phyloP scores from a whole-genome alignment of 306 rosid genomes.

The Sophora flavescens region DNA sequence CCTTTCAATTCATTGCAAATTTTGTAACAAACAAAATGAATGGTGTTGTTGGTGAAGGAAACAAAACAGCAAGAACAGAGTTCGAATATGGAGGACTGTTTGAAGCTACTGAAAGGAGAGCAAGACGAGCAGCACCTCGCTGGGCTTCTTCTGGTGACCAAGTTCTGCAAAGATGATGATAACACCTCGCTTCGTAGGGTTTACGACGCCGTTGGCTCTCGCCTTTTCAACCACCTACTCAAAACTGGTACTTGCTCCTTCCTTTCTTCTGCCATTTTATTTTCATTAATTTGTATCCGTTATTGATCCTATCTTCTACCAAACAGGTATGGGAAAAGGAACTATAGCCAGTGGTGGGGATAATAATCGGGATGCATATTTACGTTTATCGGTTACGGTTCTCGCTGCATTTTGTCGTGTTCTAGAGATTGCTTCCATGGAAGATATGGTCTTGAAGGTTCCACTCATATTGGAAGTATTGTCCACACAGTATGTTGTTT shows the following conservation, averaged over 20 bases:
- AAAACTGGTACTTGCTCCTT: slow-evolving; percentile 64
- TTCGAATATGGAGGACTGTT: too few relatives aligned
- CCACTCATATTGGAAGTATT: slow-evolving; percentile 70
- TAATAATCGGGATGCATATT: too few relatives aligned
- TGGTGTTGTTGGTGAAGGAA: slow-evolving; percentile 50
- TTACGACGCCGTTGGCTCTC: slow-evolving; percentile 74
- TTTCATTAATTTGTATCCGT: too few relatives aligned
- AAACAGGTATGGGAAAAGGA: too few relatives aligned
- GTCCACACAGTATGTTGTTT: slow-evolving; percentile 66
- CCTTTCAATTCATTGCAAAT: background rate
- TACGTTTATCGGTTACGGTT: too few relatives aligned
- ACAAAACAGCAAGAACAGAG: slow-evolving; percentile 49
- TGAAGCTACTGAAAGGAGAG: slow-evolving; percentile 89
- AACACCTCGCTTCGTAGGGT: slow-evolving; percentile 68
- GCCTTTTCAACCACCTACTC: slow-evolving; percentile 80
- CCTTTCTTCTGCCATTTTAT: background rate
- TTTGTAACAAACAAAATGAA: background rate
- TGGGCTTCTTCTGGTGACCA: slow-evolving; percentile 87
- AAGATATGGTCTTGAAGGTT: slow-evolving; percentile 71
- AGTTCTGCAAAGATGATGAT: slow-evolving; percentile 77
- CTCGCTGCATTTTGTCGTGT: slow-evolving; percentile 85
- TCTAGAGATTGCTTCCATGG: slow-evolving; percentile 78
- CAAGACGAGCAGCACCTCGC: slow-evolving; percentile 94
- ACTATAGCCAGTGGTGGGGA: too few relatives aligned
- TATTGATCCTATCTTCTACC: too few relatives aligned